A percentile compares a stretch with the other conserved stretches of the same genome.
phyloP scores from a whole-genome alignment of 2,329 filamentous ascomycete species.

The Sclerotinia minor region DNA sequence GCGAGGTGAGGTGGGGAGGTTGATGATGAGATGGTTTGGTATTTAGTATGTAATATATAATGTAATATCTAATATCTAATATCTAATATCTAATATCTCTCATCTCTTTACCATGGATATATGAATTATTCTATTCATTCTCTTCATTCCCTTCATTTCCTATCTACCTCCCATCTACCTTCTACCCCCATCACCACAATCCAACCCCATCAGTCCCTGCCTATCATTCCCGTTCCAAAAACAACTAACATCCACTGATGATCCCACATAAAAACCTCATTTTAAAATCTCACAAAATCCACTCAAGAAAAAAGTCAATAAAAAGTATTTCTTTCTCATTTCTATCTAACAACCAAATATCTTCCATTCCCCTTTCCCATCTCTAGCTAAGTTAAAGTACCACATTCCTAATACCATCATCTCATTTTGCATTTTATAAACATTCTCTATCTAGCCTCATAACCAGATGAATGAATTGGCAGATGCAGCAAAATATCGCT shows the following conservation, averaged over 20 bases:
- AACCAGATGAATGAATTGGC: not conserved
- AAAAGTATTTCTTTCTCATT: not conserved
- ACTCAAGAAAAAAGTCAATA: not conserved
- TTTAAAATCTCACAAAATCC: not conserved
- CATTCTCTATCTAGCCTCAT: not conserved
- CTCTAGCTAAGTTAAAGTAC: not conserved
- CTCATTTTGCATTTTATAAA: not conserved
- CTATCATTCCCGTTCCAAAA: too few relatives aligned
- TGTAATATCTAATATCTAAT: too few relatives aligned
- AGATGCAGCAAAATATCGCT: not conserved
- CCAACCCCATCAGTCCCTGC: too few relatives aligned
- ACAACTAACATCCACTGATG: too few relatives aligned
- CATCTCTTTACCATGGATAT: too few relatives aligned
- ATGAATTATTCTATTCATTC: too few relatives aligned
- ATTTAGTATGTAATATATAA: not conserved
- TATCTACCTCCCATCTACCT: too few relatives aligned
- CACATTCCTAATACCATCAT: not conserved
- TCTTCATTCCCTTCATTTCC: too few relatives aligned
- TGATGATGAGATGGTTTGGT: too few relatives aligned
- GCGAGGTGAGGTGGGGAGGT: slow-evolving; percentile 27
- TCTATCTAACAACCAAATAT: slow-evolving; percentile 1
- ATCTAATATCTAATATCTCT: too few relatives aligned
- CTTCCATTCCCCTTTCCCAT: not conserved
- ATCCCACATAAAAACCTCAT: too few relatives aligned
- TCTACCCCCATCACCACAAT: too few relatives aligned